Evolutionary conservation across 2,329 filamentous ascomycete genomes (phyloP), one percentile per base, ranked within the genome.

Genomic region (Thelonectria discophora): DNA sequence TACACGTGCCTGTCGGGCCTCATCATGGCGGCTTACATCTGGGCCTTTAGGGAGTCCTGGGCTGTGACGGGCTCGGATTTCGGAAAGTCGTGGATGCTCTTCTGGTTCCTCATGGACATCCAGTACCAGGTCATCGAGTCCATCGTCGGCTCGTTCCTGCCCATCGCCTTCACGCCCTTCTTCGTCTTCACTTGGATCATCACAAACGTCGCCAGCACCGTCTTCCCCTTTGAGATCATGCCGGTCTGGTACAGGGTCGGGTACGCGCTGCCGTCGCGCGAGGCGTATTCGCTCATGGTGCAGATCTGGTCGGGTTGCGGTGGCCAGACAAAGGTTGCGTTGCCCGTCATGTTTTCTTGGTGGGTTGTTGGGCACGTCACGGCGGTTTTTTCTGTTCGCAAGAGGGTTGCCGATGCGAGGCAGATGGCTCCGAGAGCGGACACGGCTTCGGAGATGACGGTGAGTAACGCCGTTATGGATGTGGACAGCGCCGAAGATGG

Each of bases 181-280:
- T 61, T 61, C 15, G 42, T 61, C 13, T 52, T 61, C 18, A 61
- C 54, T 2, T 61, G 58, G 58, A 58, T 61, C 6, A 61, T 61
- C 40, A 52, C 48, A 17, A 61, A 61, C 5, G 58, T 61, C 8
- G 54, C 58, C 3, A 53, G 54, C 27, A 48, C 54, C 2, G 48
- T 61, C 2, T 58, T 52, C 15, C 58, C 58, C 3, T 58, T 52
- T 17, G 58, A 61, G 30, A 45, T 61, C 12, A 53, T 51, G 18
- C 47, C 58, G 2, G 54, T 24, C 1, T 61, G 42, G 32, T 61
- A 61, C 15, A 37, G 58, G 17, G 13, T 56, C 9, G 54, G 54
- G 20, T 56, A 56, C 24, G 45, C 34, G 1, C 17, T 56, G 13
- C 54, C 54, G 11, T 48, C 54, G 12, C 45, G 24, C 15, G 43